A percentile compares a stretch with the other conserved stretches of the same genome.
Evolutionary conservation across 108 stramenopile genomes (phyloP).

Genomic region (Discostella stelligeroides): DNA sequence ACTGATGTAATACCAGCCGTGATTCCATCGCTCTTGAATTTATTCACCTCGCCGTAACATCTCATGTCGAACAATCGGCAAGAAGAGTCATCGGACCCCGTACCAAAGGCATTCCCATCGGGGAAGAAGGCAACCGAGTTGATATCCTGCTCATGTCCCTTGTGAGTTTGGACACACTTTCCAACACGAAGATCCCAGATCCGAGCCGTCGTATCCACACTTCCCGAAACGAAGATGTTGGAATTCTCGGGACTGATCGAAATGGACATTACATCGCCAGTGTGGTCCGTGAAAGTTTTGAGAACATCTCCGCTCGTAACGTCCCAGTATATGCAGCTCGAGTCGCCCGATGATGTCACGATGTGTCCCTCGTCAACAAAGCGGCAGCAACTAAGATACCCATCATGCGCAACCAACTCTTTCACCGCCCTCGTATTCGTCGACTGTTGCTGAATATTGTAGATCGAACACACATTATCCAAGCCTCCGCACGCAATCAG

Average conservation of each 20-base stretch:
- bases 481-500: conserved; percentile 98
- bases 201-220: conserved; percentile 95
- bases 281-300: conserved; percentile 92
- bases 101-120: conserved; percentile 88
- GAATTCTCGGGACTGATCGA: conserved; percentile 77
- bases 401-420: conserved; percentile 99
- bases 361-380: conserved; percentile 89
- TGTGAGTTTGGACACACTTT: conserved; percentile 86
- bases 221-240: conserved; percentile 92
- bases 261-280: conserved; percentile 93
- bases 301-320: conserved; percentile 79
- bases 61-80: conserved; percentile 96
- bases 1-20: conserved; percentile 85
- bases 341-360: conserved; percentile 95
- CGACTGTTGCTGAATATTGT: conserved; percentile 69
- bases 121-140: conserved; percentile 97
- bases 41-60: conserved; percentile 85
- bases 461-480: conserved; percentile 99
- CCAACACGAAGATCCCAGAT: conserved; percentile 95
- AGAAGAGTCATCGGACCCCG: conserved; percentile 95
- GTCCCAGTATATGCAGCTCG: conserved; percentile 97
- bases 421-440: conserved; percentile 67
- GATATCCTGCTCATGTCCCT: conserved; percentile 96
- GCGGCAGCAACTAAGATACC: conserved; percentile 96
- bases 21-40: conserved; percentile 80